Conservation (phyloP, 371 early-diverging fungal species). For the Mortierella sp. region DNA sequence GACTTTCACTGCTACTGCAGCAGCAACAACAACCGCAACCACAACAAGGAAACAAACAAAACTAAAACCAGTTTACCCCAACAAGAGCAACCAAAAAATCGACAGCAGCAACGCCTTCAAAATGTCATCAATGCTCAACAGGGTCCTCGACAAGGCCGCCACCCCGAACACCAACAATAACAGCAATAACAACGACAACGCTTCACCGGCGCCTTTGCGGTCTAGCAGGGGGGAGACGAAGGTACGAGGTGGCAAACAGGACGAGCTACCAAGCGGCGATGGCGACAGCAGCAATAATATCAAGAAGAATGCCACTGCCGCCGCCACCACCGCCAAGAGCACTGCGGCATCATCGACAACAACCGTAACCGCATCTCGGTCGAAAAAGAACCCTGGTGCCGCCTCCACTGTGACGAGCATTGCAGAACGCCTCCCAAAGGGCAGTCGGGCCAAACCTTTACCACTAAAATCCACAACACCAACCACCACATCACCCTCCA, state of each 20-base stretch:
- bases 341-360: not conserved
- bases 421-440: conserved; percentile 30
- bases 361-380: not conserved
- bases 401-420: conserved; percentile 19
- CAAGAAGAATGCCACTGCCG: not conserved
- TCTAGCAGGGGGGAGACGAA: not conserved
- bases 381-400: conserved; percentile 11
- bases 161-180: not conserved
- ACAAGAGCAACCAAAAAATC: not conserved
- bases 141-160: not conserved
- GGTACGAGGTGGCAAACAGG: not conserved
- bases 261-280: not conserved
- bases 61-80: not conserved
- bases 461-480: conserved; percentile 18
- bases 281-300: not conserved
- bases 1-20: not conserved
- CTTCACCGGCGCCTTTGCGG: not conserved
- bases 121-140: not conserved
- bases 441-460: conserved; percentile 33
- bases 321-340: not conserved
- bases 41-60: not conserved
- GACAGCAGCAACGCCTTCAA: not conserved
- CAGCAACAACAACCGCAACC: not conserved
- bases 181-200: not conserved
- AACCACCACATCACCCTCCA: not conserved